Evolutionary conservation across 352 stramenopile species (phyloP), one percentile per base, ranked within the genome.

Genomic region (Phytophthora rubi): DNA sequence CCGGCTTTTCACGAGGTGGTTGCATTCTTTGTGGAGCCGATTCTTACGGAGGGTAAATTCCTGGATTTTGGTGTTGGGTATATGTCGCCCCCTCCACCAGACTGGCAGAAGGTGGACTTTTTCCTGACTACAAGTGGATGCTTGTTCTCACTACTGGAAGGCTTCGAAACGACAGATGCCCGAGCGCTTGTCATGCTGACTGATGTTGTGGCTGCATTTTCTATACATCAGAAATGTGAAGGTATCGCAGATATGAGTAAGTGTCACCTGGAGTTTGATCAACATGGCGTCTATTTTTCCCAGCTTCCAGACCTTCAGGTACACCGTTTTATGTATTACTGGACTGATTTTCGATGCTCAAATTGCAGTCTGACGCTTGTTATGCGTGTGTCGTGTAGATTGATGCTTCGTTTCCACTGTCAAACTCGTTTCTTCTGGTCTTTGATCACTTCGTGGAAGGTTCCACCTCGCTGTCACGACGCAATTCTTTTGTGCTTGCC

Each of bases 41-140:
- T 96, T 51, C 68, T 88, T 15, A 39, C 49, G 0, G 56, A 75
- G 12, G 74, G 55, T 8, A 76, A 76, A 32, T 92, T 89, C 42
- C 66, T 83, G 13, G 73, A 89, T 53, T 93, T 80, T 64, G 74
- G 68, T n/a, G 75, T 91, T 18, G 86, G 82, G 4, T 95, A 87
- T 72, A 91, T 97, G 78, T 71, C 76, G 15, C 69, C 77, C 2
- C 53, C 77, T 48, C 77, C 80, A 33, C 85, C 84, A 30, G 85
- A 93, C 49, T 96, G 87, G 89, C 85, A 83, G 37, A 92, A 89
- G 71, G 80, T 93, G 72, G 89, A 96, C n/a, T 85, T 95, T 13
- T 69, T 70, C 26, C 49, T 95, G 32, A 75, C 82, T 61, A 91
- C 87, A 16, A 75, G 69, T 32, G 85, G 85, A 8, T 95, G 89